phyloP scores from a whole-genome alignment of 495 filamentous ascomycete genomes.

The Neurospora sp. region DNA sequence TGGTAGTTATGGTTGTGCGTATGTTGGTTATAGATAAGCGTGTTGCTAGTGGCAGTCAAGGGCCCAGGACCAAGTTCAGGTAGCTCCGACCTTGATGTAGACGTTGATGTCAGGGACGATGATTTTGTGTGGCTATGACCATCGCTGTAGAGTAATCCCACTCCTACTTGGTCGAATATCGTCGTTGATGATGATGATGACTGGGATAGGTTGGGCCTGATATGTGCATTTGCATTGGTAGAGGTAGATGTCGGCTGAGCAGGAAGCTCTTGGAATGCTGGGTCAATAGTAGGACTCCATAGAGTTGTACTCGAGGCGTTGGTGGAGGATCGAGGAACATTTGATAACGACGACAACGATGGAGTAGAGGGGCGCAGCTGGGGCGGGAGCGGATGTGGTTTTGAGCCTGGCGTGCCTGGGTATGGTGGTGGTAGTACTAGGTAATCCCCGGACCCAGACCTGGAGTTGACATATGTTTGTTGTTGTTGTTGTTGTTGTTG shows the following conservation, averaged over 20 bases:
- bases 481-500: not conserved
- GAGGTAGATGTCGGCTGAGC: not conserved
- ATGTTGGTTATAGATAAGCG: not conserved
- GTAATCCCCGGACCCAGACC: not conserved
- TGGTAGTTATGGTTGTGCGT: not conserved
- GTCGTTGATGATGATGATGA: not conserved
- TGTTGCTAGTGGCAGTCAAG: not conserved
- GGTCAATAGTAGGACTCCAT: not conserved
- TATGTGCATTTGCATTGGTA: not conserved
- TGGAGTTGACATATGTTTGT: not conserved
- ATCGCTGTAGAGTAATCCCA: not conserved
- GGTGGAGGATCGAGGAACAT: not conserved
- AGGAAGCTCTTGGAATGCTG: not conserved
- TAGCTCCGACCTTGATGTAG: not conserved
- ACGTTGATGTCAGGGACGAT: not conserved
- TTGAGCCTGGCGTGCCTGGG: not conserved
- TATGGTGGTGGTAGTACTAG: not conserved
- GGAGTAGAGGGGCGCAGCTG: not conserved
- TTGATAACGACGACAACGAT: not conserved
- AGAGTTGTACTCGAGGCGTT: not conserved
- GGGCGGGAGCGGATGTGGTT: not conserved
- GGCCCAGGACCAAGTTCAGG: not conserved
- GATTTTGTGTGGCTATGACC: not conserved
- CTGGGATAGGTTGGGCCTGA: not conserved
- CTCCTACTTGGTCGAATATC: not conserved